A percentile compares a stretch with the other conserved stretches of the same genome.
phyloP scores from a whole-genome alignment of 805 yeast genomes.

The Saccharomycopsis babjevae region DNA sequence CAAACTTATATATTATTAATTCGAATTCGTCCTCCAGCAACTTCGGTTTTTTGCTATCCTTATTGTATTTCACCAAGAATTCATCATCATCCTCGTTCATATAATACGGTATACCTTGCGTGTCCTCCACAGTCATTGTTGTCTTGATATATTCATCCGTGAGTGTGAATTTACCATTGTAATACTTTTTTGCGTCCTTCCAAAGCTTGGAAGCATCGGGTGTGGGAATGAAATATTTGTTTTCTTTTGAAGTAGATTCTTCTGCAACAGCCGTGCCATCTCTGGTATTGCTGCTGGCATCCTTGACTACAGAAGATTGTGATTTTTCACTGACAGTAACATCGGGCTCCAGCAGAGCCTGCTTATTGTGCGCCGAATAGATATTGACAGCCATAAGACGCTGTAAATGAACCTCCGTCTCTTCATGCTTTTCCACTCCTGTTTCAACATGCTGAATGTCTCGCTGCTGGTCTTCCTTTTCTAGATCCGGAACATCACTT shows the following conservation, averaged over 20 bases:
- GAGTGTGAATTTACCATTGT: constrained; percentile 52
- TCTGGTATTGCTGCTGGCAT: neutral
- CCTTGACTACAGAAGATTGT: neutral
- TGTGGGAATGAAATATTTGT: constrained; percentile 72
- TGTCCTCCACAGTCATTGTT: constrained; percentile 94
- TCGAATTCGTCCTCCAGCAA: constrained; percentile 85
- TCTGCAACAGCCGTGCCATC: neutral
- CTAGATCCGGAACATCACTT: constrained; percentile 70
- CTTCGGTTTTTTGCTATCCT: constrained; percentile 17
- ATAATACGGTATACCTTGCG: constrained; percentile 73
- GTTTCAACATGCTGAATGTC: constrained; percentile 87
- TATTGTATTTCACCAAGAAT: constrained; percentile 41
- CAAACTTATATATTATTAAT: constrained; percentile 60
- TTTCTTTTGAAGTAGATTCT: constrained; percentile 15
- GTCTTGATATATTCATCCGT: constrained; percentile 80
- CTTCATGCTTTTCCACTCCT: constrained; percentile 97
- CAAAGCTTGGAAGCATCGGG: constrained; percentile 87
- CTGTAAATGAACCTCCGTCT: constrained; percentile 92
- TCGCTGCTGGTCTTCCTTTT: constrained; percentile 65
- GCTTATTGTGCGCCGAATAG: constrained; percentile 31
- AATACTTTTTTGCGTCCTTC: constrained; percentile 67
- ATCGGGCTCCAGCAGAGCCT: neutral
- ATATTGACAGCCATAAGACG: constrained; percentile 77
- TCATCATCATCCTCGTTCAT: constrained; percentile 84
- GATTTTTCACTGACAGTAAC: neutral